Evolutionary conservation across 1,284 basidiomycete species (phyloP).

Genomic region (Austroboletus novae-zelandiae): DNA sequence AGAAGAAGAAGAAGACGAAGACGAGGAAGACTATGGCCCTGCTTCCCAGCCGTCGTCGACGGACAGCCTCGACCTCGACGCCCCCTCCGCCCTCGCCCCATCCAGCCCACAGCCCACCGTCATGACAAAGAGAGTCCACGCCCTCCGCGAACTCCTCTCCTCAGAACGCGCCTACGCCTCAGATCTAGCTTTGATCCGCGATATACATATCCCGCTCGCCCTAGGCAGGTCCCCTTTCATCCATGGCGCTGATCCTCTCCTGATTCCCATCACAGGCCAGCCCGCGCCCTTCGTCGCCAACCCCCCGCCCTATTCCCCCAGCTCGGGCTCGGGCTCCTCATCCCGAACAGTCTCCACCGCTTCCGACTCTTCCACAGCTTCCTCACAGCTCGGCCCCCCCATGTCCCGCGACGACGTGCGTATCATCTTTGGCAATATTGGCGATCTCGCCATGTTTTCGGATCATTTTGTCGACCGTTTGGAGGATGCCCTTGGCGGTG

Average conservation of each 20-base stretch:
- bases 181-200: slow-evolving; percentile 82
- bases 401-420: slow-evolving; percentile 68
- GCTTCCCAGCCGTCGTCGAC: slow-evolving; percentile 21
- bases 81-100: slow-evolving; percentile 3
- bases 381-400: slow-evolving; percentile 46
- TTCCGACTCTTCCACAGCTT: slow-evolving; percentile 42
- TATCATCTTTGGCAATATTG: slow-evolving; percentile 68
- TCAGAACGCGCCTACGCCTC: slow-evolving; percentile 88
- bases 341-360: slow-evolving; percentile 31
- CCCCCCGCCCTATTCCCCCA: slow-evolving; percentile 32
- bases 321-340: slow-evolving; percentile 32
- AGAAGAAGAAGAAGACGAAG: slow-evolving; percentile 9
- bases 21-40: too few species aligned
- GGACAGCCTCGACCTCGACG: slow-evolving; percentile 24
- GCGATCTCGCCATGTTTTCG: slow-evolving; percentile 64
- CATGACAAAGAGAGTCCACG: slow-evolving; percentile 76
- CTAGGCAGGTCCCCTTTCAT: slow-evolving; percentile 45
- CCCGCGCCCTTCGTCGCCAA: slow-evolving; percentile 38
- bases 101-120: slow-evolving; percentile 14
- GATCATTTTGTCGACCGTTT: slow-evolving; percentile 53
- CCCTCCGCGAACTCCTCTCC: slow-evolving; percentile 78
- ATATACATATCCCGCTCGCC: slow-evolving; percentile 80
- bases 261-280: slow-evolving; percentile 37
- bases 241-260: slow-evolving; percentile 7
- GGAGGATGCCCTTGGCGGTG: slow-evolving; percentile 46